phyloP scores from a whole-genome alignment of 352 stramenopile genomes.

The Globisporangium parvum region DNA sequence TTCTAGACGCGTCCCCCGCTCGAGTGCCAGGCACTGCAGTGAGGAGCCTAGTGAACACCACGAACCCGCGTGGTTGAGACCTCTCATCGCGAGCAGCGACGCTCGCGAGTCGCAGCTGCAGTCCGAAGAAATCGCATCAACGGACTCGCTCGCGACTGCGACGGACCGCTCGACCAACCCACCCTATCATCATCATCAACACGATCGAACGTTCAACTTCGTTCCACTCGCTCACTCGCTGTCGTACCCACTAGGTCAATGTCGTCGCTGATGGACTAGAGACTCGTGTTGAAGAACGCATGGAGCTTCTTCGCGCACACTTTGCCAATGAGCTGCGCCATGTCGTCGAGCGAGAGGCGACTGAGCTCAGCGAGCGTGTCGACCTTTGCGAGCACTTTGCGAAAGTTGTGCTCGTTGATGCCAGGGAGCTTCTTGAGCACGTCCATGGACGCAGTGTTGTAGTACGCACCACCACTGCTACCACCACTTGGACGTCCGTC shows the following conservation, averaged over 20 bases:
- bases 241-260: too few relatives aligned
- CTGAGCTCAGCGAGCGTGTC: slow-evolving; percentile 75
- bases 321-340: slow-evolving; percentile 69
- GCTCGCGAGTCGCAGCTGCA: too few relatives aligned
- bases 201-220: slow-evolving; percentile 1
- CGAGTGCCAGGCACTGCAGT: background rate
- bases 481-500: slow-evolving; percentile 2
- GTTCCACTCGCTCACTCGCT: too few relatives aligned
- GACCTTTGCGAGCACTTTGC: slow-evolving; percentile 65
- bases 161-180: background rate
- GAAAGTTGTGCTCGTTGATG: slow-evolving; percentile 93
- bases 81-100: background rate
- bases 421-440: slow-evolving; percentile 94
- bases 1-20: slow-evolving; percentile 33
- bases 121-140: slow-evolving; percentile 10
- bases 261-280: too few relatives aligned
- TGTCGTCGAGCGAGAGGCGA: slow-evolving; percentile 45
- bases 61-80: background rate
- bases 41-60: slow-evolving; percentile 1
- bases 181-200: too few relatives aligned
- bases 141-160: slow-evolving; percentile 2
- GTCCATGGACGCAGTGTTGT: slow-evolving; percentile 90
- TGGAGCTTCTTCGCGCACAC: slow-evolving; percentile 71
- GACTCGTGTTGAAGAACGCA: slow-evolving; percentile 68
- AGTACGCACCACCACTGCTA: slow-evolving; percentile 44